Conservation (phyloP, 441 rosid genomes). For the Syzygium syzygioides region DNA sequence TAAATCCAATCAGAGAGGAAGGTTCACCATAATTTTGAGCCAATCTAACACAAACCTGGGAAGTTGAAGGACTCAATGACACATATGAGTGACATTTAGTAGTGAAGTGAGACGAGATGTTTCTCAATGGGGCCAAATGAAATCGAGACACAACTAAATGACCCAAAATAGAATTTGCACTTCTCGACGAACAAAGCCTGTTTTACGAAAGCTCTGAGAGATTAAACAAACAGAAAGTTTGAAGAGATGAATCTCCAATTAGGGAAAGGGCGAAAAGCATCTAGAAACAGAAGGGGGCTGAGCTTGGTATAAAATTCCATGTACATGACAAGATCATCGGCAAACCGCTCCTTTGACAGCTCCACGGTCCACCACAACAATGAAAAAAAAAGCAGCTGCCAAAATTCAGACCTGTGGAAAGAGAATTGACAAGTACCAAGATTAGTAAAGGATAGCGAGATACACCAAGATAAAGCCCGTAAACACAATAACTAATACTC, state of each 20-base stretch:
- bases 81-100: not conserved
- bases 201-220: not conserved
- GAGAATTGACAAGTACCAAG: not conserved
- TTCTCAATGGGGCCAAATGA: not conserved
- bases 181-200: not conserved
- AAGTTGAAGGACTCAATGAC: not conserved
- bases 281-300: not conserved
- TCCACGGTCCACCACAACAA: not conserved
- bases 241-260: not conserved
- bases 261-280: not conserved
- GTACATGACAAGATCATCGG: not conserved
- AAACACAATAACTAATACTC: fast-evolving
- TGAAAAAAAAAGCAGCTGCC: not conserved
- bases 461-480: not conserved
- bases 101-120: not conserved
- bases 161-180: not conserved
- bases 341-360: not conserved
- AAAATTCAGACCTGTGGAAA: not conserved
- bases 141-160: not conserved
- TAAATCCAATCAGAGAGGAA: not conserved
- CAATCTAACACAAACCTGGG: not conserved
- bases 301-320: not conserved
- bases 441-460: not conserved
- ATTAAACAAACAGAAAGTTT: not conserved
- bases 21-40: not conserved